Percentiles rank a stretch among this genome's conserved stretches.
Conservation (phyloP, 2,329 filamentous ascomycete genomes). For the Sordariomycetes sp. region DNA sequence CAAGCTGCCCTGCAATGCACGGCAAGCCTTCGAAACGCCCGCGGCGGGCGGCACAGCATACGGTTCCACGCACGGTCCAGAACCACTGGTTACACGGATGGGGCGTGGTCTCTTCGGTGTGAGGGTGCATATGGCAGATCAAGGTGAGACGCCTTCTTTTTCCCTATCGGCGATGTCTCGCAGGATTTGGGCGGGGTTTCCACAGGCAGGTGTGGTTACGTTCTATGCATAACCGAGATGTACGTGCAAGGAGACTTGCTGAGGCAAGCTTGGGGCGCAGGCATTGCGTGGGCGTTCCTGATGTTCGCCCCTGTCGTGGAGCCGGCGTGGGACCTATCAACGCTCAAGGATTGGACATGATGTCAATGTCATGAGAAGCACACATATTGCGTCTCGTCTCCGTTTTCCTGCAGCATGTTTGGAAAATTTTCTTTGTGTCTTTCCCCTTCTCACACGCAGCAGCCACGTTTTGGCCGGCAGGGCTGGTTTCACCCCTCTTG, state of each 20-base stretch:
- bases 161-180: no score
- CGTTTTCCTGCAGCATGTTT: background rate
- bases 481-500: background rate
- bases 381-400: background rate
- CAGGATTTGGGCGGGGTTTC: no score
- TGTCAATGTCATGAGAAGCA: background rate
- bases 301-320: background rate
- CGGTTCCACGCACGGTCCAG: background rate
- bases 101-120: background rate
- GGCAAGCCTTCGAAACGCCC: background rate
- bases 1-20: background rate
- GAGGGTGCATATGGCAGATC: background rate
- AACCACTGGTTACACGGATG: background rate
- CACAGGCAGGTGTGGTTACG: no score
- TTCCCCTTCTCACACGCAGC: no score
- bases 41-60: background rate
- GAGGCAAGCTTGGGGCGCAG: background rate
- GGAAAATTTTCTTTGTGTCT: no score
- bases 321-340: background rate
- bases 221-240: background rate
- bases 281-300: background rate
- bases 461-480: background rate
- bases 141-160: no score
- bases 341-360: background rate
- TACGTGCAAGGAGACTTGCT: background rate